Evolutionary conservation across 2,329 filamentous ascomycete genomes (phyloP).

Genomic region (Dactylellina sp.): DNA sequence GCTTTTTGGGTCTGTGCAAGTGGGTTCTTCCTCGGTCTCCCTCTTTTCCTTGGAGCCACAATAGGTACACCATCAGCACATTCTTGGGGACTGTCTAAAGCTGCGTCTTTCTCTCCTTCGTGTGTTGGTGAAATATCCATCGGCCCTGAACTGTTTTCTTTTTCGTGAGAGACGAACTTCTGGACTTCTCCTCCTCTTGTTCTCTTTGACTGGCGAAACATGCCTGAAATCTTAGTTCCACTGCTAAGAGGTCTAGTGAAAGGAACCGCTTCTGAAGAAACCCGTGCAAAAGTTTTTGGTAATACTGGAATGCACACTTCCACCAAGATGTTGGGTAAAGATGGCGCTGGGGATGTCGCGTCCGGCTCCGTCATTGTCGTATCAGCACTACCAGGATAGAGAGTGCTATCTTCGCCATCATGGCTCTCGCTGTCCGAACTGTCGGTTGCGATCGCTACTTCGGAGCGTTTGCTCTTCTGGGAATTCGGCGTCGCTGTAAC

Average conservation of each 20-base stretch:
- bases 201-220: constrained; percentile 32
- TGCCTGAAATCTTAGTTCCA: constrained; percentile 23
- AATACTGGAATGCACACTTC: constrained; percentile 30
- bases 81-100: not conserved
- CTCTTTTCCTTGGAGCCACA: constrained; percentile 22
- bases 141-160: not conserved
- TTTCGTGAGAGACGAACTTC: not conserved
- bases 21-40: constrained; percentile 35
- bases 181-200: constrained; percentile 6
- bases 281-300: not conserved
- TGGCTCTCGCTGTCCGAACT: constrained; percentile 14
- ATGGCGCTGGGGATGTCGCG: not conserved
- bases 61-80: not conserved
- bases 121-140: not conserved
- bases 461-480: not conserved
- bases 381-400: constrained; percentile 42
- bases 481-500: not conserved
- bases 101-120: not conserved
- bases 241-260: not conserved
- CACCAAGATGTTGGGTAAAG: constrained; percentile 18
- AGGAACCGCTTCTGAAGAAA: not conserved
- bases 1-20: not conserved
- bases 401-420: constrained; percentile 16
- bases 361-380: constrained; percentile 42
- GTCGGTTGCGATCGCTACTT: not conserved